Percentiles rank a stretch among this genome's conserved stretches.
phyloP scores from a whole-genome alignment of 495 filamentous ascomycete species.

The Trichoderma orchidacearum region DNA sequence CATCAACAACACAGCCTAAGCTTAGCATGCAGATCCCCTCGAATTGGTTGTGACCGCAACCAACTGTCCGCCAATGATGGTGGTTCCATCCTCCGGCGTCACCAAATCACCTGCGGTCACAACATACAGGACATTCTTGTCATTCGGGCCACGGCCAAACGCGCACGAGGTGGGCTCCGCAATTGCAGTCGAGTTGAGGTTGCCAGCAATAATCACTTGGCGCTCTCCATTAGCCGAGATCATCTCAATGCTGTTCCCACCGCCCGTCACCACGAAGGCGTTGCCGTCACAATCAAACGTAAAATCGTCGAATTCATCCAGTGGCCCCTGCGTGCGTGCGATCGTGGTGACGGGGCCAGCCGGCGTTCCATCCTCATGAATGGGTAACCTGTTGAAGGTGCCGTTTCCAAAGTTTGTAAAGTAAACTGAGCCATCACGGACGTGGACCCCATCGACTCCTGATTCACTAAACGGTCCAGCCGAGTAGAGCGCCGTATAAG shows the following conservation, averaged over 20 bases:
- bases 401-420: slow-evolving; percentile 2
- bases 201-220: slow-evolving; percentile 6
- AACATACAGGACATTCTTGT: slow-evolving; percentile 12
- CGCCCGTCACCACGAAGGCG: slow-evolving; percentile 7
- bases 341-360: slow-evolving; percentile 5
- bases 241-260: slow-evolving; percentile 6
- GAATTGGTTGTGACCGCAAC: slow-evolving; percentile 7
- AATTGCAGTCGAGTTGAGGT: slow-evolving; percentile 6
- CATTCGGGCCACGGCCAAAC: slow-evolving; percentile 11
- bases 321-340: background rate
- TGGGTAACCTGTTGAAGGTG: slow-evolving; percentile 7
- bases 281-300: slow-evolving; percentile 9
- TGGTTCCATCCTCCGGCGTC: slow-evolving; percentile 7
- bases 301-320: slow-evolving; percentile 10
- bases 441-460: slow-evolving; percentile 7
- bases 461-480: slow-evolving; percentile 1
- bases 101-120: slow-evolving; percentile 8
- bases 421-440: slow-evolving; percentile 2
- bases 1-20: background rate
- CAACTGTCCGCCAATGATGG: slow-evolving; percentile 9
- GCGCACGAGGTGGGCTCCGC: slow-evolving; percentile 9
- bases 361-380: slow-evolving; percentile 7
- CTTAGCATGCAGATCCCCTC: background rate
- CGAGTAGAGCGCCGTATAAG: background rate
- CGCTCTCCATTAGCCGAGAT: slow-evolving; percentile 7